A percentile compares a stretch with the other conserved stretches of the same genome.
phyloP scores from a whole-genome alignment of 1,284 basidiomycete genomes.

The Apiotrichum brassicae region DNA sequence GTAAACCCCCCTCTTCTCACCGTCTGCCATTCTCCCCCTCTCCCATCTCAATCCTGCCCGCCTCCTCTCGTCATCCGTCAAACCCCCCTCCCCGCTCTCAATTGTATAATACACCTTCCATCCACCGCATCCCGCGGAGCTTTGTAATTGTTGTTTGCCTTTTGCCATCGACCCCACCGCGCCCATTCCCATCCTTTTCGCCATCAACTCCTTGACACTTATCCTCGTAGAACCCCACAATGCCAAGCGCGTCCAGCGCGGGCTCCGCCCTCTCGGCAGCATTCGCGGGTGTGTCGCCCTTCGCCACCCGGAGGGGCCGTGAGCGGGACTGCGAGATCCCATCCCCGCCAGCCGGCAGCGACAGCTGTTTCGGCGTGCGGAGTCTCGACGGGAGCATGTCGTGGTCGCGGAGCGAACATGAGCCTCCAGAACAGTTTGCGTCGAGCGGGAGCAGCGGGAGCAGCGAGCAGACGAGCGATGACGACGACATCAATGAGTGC shows the following conservation, averaged over 20 bases:
- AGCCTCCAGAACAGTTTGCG: no score
- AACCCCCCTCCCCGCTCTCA: no score
- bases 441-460: neutral
- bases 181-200: no score
- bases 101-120: no score
- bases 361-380: conserved; percentile 28
- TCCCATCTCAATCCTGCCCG: no score
- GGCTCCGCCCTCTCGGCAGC: conserved; percentile 11
- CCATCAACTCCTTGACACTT: no score
- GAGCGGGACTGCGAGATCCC: neutral
- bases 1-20: no score
- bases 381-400: conserved; percentile 22
- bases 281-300: conserved; percentile 8
- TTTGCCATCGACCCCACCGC: no score
- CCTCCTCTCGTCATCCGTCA: no score
- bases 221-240: neutral
- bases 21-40: no score
- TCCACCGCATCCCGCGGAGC: no score
- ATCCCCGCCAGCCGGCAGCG: conserved; percentile 8
- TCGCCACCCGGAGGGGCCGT: conserved; percentile 14
- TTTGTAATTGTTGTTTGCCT: no score
- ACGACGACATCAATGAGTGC: neutral
- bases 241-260: conserved; percentile 3
- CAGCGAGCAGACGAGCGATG: conserved; percentile 3
- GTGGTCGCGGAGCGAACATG: neutral